Base-by-base conservation (phyloP, 1,284 basidiomycete species). In the Mycena sp. region DNA sequence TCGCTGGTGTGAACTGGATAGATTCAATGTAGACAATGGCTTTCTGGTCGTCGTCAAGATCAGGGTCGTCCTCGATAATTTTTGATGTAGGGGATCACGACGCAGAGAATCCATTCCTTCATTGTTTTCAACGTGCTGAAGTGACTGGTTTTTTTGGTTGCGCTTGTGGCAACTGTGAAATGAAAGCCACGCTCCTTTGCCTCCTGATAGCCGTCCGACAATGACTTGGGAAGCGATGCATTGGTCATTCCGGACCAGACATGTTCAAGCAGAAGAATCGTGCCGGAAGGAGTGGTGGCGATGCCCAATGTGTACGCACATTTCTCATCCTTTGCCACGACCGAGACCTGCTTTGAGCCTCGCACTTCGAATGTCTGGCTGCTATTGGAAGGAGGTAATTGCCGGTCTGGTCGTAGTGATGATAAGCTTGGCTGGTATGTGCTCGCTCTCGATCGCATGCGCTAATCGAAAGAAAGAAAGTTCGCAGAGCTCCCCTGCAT, bases 241-340 rank as follows among this genome's bases (percentile, higher is more conserved):
- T 49, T 26, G 6, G 46, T 12, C 10, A 10, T 5, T 1, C 58
- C 50, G 1, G 48, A 21, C 58, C 50, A 61, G 16, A 61, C 35
- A 6, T 53, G 51, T 37, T 61, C 38, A 9, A 53, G n/a, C n/a
- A n/a, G 51, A 0, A 61, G 43, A 2, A 37, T 14, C 9, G 32
- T 35, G 9, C 50, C 58, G 7, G n/a, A 2, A 4, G 25, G 1
- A 14, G 30, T 19, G 14, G 25, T 46, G 12, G 29, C 30, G 29
- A 53, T 1, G 14, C n/a, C 71, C 55, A 77, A 37, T 6, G 72
- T 76, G 51, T 69, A 78, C 0, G 73, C 72, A 1, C 59, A 62
- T 26, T 78, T 77, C 56, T 77, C 70, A 23, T 77, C 70, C 14
- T 71, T 72, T 0, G 64, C 70, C 3, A 70, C 46, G 55, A 73